phyloP scores from a whole-genome alignment of 148 eudicot species.

The Cornus florida region DNA sequence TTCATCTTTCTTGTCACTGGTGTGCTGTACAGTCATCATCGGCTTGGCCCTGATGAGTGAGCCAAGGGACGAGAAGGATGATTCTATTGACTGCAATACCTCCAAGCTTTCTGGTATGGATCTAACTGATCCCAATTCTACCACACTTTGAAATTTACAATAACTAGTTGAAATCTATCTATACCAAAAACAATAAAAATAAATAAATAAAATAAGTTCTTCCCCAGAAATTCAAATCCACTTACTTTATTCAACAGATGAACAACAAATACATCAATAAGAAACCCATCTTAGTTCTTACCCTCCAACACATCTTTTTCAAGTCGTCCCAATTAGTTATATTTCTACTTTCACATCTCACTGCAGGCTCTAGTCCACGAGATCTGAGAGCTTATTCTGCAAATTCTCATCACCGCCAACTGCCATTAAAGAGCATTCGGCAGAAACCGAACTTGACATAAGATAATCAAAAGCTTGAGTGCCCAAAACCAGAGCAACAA shows the following conservation, averaged over 20 bases:
- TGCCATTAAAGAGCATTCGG: conserved; percentile 66
- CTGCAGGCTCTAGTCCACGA: too few species aligned
- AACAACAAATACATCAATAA: background rate
- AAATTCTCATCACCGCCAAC: conserved; percentile 62
- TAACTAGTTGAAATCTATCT: background rate
- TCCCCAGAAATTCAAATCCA: background rate
- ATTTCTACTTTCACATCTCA: too few species aligned
- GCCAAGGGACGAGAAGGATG: conserved; percentile 41
- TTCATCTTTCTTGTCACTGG: too few species aligned
- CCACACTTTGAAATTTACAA: conserved; percentile 31
- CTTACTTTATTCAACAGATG: background rate
- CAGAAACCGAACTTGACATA: conserved; percentile 52
- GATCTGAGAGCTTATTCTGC: conserved; percentile 80
- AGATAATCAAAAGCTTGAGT: conserved; percentile 73
- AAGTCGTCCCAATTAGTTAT: background rate
- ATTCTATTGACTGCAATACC: conserved; percentile 43
- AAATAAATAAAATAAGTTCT: background rate
- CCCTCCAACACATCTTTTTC: background rate
- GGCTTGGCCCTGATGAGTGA: conserved; percentile 17
- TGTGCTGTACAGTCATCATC: too few species aligned
- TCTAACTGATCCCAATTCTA: conserved; percentile 80
- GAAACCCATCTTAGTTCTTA: conserved; percentile 1
- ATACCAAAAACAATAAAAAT: background rate
- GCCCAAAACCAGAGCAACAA: conserved; percentile 76
- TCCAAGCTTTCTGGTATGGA: conserved; percentile 51